Evolutionary conservation across 225 moss, liverwort and hornwort species (phyloP).

Genomic region (Sphagnum tenellum): DNA sequence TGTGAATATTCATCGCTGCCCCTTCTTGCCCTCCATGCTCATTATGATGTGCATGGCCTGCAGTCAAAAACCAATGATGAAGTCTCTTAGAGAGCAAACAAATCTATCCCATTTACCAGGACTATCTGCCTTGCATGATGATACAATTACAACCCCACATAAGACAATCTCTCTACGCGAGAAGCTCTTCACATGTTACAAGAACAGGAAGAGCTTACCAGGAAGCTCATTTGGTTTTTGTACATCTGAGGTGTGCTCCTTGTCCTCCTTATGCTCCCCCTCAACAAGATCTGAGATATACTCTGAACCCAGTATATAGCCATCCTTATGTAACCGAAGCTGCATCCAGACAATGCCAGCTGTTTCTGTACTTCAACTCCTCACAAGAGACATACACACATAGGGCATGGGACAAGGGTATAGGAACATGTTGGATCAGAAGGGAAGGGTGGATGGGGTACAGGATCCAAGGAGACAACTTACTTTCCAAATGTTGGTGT

Average conservation of each 20-base stretch:
- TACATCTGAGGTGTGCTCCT: constrained; percentile 27
- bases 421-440: neutral
- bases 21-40: constrained; percentile 29
- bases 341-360: constrained; percentile 16
- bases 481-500: constrained; percentile 99
- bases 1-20: constrained; percentile 43
- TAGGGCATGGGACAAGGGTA: neutral
- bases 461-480: constrained; percentile 2
- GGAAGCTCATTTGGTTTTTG: constrained; percentile 15
- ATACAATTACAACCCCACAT: no score
- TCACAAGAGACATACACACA: neutral
- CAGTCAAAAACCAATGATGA: no score
- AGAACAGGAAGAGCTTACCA: constrained; percentile 21
- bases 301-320: constrained; percentile 85
- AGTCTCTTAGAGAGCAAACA: neutral
- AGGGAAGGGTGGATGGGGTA: no score
- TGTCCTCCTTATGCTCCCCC: constrained; percentile 71
- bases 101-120: neutral
- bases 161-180: no score
- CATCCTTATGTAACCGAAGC: constrained; percentile 83
- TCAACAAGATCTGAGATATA: constrained; percentile 78
- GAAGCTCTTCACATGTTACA: no score
- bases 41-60: constrained; percentile 40
- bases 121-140: no score
- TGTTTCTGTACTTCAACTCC: no score